Evolutionary conservation across 768 basidiomycete genomes (phyloP).

Genomic region (Artomyces pyxidatus): DNA sequence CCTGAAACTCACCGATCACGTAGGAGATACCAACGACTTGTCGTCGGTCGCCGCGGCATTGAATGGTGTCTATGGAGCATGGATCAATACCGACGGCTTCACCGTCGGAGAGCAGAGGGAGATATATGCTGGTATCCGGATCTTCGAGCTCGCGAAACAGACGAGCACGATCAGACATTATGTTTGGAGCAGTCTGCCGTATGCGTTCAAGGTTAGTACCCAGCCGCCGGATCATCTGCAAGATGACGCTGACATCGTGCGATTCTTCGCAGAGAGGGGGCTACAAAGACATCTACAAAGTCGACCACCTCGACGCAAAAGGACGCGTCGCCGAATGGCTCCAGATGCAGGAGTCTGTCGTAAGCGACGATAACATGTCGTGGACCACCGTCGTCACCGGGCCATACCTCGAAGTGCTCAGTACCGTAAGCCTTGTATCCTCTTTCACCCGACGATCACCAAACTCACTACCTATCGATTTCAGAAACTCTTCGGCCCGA

Average conservation of each 20-base stretch:
- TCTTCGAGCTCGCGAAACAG: constrained; percentile 31
- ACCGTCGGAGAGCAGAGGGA: constrained; percentile 32
- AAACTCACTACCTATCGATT: background rate
- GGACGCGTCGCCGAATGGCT: constrained; percentile 32
- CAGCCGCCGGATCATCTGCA: background rate
- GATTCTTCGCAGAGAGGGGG: constrained; percentile 17
- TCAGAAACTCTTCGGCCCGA: constrained; percentile 17
- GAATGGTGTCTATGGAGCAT: constrained; percentile 27
- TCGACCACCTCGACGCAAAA: constrained; percentile 33
- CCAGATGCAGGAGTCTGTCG: constrained; percentile 24
- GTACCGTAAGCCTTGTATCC: constrained; percentile 24
- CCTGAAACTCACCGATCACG: background rate
- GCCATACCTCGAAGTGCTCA: constrained; percentile 36
- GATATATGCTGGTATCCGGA: constrained; percentile 29
- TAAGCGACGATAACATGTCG: constrained; percentile 23
- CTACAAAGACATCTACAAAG: constrained; percentile 24
- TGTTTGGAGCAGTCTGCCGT: constrained; percentile 33
- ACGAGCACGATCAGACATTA: constrained; percentile 27
- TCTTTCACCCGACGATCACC: background rate
- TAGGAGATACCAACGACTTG: constrained; percentile 27
- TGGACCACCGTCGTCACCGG: constrained; percentile 33
- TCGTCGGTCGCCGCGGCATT: constrained; percentile 22
- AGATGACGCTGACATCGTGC: background rate
- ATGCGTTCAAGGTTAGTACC: constrained; percentile 27
- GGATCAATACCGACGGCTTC: constrained; percentile 26